Base-by-base conservation (phyloP, 176 grass and related monocot species). In the Oryza officinalis region DNA sequence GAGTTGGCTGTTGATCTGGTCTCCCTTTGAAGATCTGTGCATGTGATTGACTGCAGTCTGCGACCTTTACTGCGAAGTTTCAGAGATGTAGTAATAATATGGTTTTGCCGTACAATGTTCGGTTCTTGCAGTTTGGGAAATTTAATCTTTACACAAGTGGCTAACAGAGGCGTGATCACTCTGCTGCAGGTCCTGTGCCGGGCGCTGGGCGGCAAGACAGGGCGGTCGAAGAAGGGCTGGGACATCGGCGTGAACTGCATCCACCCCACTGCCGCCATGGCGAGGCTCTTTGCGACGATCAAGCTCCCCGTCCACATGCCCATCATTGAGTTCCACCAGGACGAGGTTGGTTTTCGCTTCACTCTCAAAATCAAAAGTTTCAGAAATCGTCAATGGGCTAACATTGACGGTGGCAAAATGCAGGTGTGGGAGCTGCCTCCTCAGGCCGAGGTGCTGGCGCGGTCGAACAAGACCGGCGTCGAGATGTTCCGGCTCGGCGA, bases 241-340 rank as follows among this genome's bases (percentile, higher is more conserved):
- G 95, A 94, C 76, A 86, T 97, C 70, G 95, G 95, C 32, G 88
- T 91, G 6, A 97, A 25, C 73, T 97, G 95, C 88, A 89, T 94
- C 75, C 95, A 97, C 90, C 95, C 95, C 13, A 90, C 92, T 27
- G 14, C 85, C 11, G 88, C 95, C 13, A 78, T 86, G 41, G 86
- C 90, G 13, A 81, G 84, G 84, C 84, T 90, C 4, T 86, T 93
- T 27, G 78, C 95, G 63, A 90, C 95, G 22, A 86, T 97, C 27
- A 86, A 84, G 74, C 90, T 94, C 27, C 92, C 95, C 1, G 81
- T 92, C 28, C 92, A 97, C 83, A 88, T 97, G 87, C 92, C 95
- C 5, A 77, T 97, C 66, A 88, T 97, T 72, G 90, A 97, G 88
- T 97, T 92, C 88, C 95, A 97, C 87, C 92, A 81, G 18, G 95